phyloP scores from a whole-genome alignment of 345 rosid genomes.

The Draba incana region DNA sequence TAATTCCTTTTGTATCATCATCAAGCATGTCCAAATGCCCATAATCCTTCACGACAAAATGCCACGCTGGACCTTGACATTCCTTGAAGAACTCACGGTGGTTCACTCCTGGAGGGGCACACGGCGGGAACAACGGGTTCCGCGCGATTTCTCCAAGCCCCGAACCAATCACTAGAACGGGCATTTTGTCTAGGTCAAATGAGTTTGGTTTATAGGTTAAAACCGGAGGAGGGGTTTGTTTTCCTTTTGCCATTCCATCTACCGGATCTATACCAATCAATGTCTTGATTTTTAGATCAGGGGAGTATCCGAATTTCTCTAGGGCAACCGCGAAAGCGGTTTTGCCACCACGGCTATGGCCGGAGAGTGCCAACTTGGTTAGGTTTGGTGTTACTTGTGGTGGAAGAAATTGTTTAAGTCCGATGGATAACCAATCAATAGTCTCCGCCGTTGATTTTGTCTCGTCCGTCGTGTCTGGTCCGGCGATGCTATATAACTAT shows the following conservation, averaged over 20 bases:
- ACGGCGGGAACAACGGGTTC: conserved; percentile 64
- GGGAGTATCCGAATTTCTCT: conserved; percentile 39
- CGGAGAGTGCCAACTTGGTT: conserved; percentile 64
- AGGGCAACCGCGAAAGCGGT: conserved; percentile 75
- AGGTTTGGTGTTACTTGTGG: conserved; percentile 57
- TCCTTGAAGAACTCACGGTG: conserved; percentile 69
- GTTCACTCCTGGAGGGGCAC: conserved; percentile 81
- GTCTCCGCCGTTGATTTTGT: conserved; percentile 57
- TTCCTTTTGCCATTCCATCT: conserved; percentile 71
- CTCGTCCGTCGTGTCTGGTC: conserved; percentile 69
- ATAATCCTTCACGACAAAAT: conserved; percentile 69
- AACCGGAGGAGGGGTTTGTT: conserved; percentile 77
- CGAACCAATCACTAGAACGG: conserved; percentile 70
- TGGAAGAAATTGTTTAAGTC: conserved; percentile 59
- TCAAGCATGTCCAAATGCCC: conserved; percentile 88
- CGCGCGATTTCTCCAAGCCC: conserved; percentile 64
- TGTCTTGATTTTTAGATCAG: conserved; percentile 55
- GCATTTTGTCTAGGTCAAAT: conserved; percentile 58
- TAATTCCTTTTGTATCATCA: conserved; percentile 68
- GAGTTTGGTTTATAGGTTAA: conserved; percentile 68
- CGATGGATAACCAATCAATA: conserved; percentile 60
- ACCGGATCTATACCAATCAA: conserved; percentile 87
- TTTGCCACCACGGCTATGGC: conserved; percentile 94
- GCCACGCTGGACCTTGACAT: conserved; percentile 68
- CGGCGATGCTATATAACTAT: conserved; percentile 72